These are phyloP conservation scores for Penicillium sp. DNA, from an alignment of 2,329 filamentous ascomycete genomes.

Conservation along the genomic window DNA sequence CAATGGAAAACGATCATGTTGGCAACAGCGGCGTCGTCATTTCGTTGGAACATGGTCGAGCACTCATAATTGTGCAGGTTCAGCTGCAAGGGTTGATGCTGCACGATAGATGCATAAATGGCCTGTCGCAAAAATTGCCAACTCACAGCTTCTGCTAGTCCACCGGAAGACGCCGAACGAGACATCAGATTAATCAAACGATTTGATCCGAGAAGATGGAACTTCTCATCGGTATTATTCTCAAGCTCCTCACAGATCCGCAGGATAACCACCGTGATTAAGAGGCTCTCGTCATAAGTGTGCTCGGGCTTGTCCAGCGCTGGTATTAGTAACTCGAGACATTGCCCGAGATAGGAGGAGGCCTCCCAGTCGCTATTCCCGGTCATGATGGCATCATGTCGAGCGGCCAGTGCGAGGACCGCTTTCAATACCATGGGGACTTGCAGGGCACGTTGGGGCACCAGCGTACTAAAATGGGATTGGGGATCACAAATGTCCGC, in stretches of 20 bases:
- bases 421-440: conserved; percentile 51
- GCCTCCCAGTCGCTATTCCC: conserved; percentile 44
- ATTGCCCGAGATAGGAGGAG: conserved; percentile 47
- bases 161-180: conserved; percentile 41
- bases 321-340: conserved; percentile 49
- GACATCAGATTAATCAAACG: conserved; percentile 41
- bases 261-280: conserved; percentile 52
- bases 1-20: conserved; percentile 43
- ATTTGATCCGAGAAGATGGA: conserved; percentile 42
- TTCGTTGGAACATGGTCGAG: conserved; percentile 38
- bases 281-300: conserved; percentile 48
- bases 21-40: conserved; percentile 40
- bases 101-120: conserved; percentile 42
- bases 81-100: conserved; percentile 39
- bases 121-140: conserved; percentile 46
- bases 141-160: conserved; percentile 42
- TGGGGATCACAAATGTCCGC: conserved; percentile 37
- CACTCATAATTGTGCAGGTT: conserved; percentile 41
- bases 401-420: conserved; percentile 48
- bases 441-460: conserved; percentile 48
- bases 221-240: conserved; percentile 32
- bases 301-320: conserved; percentile 45
- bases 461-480: conserved; percentile 47
- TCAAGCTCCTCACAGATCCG: conserved; percentile 51
- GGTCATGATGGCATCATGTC: conserved; percentile 45